Conservation (phyloP, 2,329 filamentous ascomycete genomes). For the Colletotrichum caudatum region DNA sequence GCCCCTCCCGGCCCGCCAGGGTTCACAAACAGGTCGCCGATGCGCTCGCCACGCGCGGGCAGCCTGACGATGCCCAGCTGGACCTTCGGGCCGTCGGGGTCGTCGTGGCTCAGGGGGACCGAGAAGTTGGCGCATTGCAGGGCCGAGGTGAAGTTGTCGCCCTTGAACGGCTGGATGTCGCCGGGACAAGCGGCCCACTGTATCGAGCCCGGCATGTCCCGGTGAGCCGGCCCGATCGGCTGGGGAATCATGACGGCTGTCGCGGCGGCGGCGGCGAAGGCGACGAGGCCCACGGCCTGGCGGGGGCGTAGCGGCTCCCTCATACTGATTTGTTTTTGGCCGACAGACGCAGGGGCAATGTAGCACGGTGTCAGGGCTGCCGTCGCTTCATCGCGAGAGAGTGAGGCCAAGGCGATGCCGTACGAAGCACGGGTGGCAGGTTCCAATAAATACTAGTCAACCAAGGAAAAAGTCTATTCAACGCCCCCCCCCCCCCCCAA, state of each 20-base stretch:
- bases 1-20: conserved; percentile 34
- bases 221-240: conserved; percentile 13
- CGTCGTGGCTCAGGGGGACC: conserved; percentile 19
- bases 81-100: background rate
- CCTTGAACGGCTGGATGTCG: conserved; percentile 20
- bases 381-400: background rate
- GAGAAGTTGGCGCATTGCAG: conserved; percentile 34
- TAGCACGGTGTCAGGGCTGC: too few species aligned
- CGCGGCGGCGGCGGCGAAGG: background rate
- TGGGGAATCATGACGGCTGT: conserved; percentile 17
- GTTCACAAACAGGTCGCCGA: conserved; percentile 36
- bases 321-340: background rate
- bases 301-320: background rate
- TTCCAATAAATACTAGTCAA: background rate
- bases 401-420: too few species aligned
- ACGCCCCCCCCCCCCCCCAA: too few species aligned
- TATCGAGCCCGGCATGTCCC: background rate
- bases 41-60: conserved; percentile 15
- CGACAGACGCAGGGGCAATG: background rate
- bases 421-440: background rate
- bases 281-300: background rate
- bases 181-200: conserved; percentile 23
- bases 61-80: conserved; percentile 31
- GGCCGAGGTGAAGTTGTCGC: conserved; percentile 8
- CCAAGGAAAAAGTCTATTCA: too few species aligned